Conservation (phyloP, 1,139 yeast genomes). For the Blastobotrys aristatus region DNA sequence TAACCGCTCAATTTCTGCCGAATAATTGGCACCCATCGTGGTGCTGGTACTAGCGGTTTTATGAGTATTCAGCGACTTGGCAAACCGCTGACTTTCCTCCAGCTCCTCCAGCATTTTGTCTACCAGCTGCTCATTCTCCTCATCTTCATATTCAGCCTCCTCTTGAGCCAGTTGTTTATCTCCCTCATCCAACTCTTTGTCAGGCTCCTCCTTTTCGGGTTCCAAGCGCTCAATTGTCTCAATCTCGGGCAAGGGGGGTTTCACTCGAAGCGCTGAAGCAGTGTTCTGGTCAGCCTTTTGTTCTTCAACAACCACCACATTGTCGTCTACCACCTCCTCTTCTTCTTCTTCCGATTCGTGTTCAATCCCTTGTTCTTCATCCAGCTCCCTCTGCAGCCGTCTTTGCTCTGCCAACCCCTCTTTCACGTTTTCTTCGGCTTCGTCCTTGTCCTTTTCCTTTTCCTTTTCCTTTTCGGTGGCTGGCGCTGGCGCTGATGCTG, state of each 20-base stretch:
- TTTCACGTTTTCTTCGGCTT: neutral
- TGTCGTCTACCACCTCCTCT: neutral
- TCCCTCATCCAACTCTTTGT: slow-evolving; percentile 13
- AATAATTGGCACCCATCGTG: slow-evolving; percentile 39
- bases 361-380: slow-evolving; percentile 7
- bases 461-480: slow-evolving; percentile 8
- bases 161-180: slow-evolving; percentile 28
- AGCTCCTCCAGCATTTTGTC: slow-evolving; percentile 65
- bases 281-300: slow-evolving; percentile 2
- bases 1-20: slow-evolving; percentile 49
- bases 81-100: slow-evolving; percentile 63
- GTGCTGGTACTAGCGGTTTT: neutral
- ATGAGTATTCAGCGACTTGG: slow-evolving; percentile 37
- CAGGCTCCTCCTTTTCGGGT: slow-evolving; percentile 14
- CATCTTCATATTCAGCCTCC: slow-evolving; percentile 52
- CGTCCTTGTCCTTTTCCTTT: neutral
- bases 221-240: slow-evolving; percentile 5
- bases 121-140: slow-evolving; percentile 64
- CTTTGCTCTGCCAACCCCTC: neutral
- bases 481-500: neutral
- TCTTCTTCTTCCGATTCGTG: slow-evolving; percentile 13
- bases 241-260: slow-evolving; percentile 5
- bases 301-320: neutral
- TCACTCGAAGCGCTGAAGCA: slow-evolving; percentile 10
- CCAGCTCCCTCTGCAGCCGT: neutral